Percentiles rank a stretch among this genome's conserved stretches.
Conservation (phyloP, 352 stramenopile genomes). For the Phytophthora sansomeana region DNA sequence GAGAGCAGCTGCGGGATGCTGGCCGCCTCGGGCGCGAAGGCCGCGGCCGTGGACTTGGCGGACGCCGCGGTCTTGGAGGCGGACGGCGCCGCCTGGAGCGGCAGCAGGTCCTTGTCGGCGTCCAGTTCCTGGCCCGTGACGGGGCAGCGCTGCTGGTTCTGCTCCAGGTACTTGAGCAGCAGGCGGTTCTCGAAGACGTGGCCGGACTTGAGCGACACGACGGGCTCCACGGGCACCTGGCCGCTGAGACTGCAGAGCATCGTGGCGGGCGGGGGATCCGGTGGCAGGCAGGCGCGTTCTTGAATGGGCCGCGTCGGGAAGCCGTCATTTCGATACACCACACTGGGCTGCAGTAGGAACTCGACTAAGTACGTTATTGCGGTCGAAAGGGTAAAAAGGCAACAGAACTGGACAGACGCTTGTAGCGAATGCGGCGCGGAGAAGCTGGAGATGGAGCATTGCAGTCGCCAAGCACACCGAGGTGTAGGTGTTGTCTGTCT, state of each 20-base stretch:
- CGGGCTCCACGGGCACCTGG: conserved; percentile 82
- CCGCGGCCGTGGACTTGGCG: conserved; percentile 18
- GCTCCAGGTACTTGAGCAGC: conserved; percentile 81
- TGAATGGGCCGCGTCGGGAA: background rate
- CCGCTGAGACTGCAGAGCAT: conserved; percentile 89
- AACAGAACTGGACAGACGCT: background rate
- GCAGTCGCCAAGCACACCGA: too few species aligned
- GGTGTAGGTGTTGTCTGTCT: too few species aligned
- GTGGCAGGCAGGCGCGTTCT: background rate
- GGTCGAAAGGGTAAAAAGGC: too few species aligned
- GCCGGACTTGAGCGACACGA: conserved; percentile 85
- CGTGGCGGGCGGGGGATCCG: conserved; percentile 7
- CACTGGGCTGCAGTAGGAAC: background rate
- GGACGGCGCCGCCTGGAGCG: conserved; percentile 52
- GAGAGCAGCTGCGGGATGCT: conserved; percentile 73
- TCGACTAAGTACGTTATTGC: background rate
- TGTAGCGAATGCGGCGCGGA: background rate
- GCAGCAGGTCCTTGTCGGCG: conserved; percentile 66
- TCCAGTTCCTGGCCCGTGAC: conserved; percentile 75
- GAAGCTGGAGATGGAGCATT: too few species aligned
- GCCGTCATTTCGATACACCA: conserved; percentile 11
- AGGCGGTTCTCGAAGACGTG: conserved; percentile 91
- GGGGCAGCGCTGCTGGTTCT: conserved; percentile 78
- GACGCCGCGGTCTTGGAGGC: conserved; percentile 14
- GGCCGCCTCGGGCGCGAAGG: conserved; percentile 51